These are phyloP conservation scores for Boletus reticulatus DNA, from an alignment of 768 basidiomycete genomes.

Conservation along the genomic window DNA sequence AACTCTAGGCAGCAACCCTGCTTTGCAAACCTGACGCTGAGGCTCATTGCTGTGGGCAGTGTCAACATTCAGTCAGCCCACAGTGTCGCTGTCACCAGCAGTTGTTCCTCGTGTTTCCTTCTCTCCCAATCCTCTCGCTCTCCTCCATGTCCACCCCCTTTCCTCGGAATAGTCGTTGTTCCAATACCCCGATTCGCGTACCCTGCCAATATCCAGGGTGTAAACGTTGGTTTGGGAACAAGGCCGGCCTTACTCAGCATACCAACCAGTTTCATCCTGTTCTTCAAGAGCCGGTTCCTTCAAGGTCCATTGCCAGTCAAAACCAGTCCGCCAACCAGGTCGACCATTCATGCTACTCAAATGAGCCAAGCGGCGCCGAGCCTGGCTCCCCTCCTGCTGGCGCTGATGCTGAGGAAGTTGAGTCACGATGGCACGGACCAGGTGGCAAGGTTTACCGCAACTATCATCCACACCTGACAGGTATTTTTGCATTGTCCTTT, in stretches of 20 bases:
- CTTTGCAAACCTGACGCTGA: no score
- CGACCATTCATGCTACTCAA: no score
- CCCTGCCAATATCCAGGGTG: neutral
- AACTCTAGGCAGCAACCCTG: no score
- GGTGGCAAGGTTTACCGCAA: constrained; percentile 1
- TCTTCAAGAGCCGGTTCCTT: no score
- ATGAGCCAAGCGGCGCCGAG: no score
- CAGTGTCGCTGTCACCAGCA: no score
- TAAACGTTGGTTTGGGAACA: neutral
- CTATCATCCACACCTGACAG: neutral
- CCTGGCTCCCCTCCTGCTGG: neutral
- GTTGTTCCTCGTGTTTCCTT: no score
- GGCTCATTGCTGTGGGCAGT: no score
- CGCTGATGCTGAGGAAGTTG: neutral
- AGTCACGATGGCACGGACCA: neutral
- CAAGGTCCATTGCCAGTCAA: no score
- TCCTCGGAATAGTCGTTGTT: no score
- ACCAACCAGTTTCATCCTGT: neutral
- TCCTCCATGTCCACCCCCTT: neutral
- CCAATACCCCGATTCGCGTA: neutral
- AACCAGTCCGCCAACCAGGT: no score
- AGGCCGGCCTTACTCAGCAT: neutral
- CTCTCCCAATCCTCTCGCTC: neutral
- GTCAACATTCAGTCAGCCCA: no score
- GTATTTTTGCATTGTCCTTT: neutral